Evolutionary conservation across 2,329 filamentous ascomycete genomes (phyloP).

Genomic region (Alternaria sp.): DNA sequence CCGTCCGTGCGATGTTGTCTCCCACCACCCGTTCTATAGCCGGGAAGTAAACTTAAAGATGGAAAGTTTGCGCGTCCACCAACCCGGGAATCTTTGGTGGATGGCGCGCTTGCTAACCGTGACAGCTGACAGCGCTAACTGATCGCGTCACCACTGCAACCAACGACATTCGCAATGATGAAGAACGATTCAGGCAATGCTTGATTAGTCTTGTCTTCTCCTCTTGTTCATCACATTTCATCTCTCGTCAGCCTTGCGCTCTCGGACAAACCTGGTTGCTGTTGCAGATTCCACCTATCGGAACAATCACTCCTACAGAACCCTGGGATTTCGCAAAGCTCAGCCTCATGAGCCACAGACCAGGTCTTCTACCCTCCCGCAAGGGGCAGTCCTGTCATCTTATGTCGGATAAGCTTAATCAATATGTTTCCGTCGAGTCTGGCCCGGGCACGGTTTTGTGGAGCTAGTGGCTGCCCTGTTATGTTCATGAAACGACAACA

Average conservation of each 20-base stretch:
- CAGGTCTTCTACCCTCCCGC: background rate
- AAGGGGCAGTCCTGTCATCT: background rate
- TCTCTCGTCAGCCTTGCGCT: background rate
- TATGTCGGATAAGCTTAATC: slow-evolving; percentile 1
- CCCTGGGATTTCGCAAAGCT: background rate
- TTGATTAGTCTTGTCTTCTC: background rate
- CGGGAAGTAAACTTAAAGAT: background rate
- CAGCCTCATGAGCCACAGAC: background rate
- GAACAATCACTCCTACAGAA: background rate
- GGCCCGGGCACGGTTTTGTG: background rate
- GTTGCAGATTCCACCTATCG: slow-evolving; percentile 6
- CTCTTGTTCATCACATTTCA: background rate
- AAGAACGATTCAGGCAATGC: background rate
- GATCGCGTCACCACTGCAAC: background rate
- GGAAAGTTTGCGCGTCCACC: background rate
- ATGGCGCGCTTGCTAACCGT: background rate
- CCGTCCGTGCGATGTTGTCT: background rate
- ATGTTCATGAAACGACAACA: slow-evolving; percentile 7
- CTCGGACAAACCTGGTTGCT: background rate
- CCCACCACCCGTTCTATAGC: background rate
- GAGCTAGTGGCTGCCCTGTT: background rate
- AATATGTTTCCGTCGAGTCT: slow-evolving; percentile 4
- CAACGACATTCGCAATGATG: background rate
- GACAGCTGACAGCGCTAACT: background rate
- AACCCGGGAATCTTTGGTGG: background rate